Percentiles rank a stretch among this genome's conserved stretches.
Conservation (phyloP, 2,329 filamentous ascomycete species). For the Bimuria novae-zelandiae region DNA sequence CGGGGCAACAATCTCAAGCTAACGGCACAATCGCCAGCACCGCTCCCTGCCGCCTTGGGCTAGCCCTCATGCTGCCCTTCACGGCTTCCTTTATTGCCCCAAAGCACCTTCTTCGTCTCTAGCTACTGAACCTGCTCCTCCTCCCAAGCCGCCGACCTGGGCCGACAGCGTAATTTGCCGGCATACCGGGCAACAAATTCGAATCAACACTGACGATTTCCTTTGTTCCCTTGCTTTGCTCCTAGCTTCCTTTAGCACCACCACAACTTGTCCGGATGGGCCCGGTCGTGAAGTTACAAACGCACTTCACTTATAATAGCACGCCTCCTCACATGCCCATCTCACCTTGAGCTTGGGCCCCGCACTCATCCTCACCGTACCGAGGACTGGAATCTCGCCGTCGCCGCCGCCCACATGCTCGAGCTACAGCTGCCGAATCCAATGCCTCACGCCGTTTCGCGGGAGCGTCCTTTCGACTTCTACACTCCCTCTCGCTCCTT, state of each 20-base stretch:
- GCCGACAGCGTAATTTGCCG: conserved; percentile 39
- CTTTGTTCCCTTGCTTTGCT: conserved; percentile 43
- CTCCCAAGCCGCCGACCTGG: too few relatives aligned
- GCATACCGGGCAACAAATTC: conserved; percentile 33
- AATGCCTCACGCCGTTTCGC: conserved; percentile 47
- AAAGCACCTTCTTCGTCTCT: conserved; percentile 9
- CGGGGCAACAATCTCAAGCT: conserved; percentile 27
- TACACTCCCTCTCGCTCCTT: conserved; percentile 30
- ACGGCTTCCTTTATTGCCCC: conserved; percentile 23
- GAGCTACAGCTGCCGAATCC: conserved; percentile 47
- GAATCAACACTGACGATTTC: too few relatives aligned
- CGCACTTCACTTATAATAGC: background rate
- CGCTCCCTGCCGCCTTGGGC: conserved; percentile 7
- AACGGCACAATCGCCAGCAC: conserved; percentile 8
- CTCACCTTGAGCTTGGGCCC: background rate
- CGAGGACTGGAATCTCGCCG: conserved; percentile 6
- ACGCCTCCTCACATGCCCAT: conserved; percentile 6
- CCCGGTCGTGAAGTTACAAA: conserved; percentile 26
- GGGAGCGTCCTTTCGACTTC: conserved; percentile 42
- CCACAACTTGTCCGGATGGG: conserved; percentile 15
- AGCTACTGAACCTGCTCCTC: conserved; percentile 11
- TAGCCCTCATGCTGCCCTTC: conserved; percentile 11
- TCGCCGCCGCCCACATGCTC: conserved; percentile 42
- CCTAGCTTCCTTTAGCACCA: conserved; percentile 12
- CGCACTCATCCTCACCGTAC: conserved; percentile 12